Percentiles rank a stretch among this genome's conserved stretches.
phyloP scores from a whole-genome alignment of 2,329 filamentous ascomycete genomes.

The Cordyceps sp. region DNA sequence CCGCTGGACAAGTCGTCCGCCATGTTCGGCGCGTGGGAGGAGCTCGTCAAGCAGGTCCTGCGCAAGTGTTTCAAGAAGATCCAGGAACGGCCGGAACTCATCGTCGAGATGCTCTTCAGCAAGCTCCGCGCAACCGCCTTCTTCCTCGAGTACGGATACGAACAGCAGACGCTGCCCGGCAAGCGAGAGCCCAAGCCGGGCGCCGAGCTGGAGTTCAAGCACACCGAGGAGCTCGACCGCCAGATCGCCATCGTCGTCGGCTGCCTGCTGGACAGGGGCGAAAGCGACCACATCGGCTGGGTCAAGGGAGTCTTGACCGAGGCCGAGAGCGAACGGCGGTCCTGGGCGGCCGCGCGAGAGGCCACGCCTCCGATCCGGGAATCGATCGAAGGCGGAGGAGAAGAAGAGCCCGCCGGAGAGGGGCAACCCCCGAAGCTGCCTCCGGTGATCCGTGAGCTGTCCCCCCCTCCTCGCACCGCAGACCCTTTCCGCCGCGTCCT shows the following conservation, averaged over 20 bases:
- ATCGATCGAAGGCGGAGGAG: constrained; percentile 15
- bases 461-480: not conserved
- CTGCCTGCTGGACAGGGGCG: constrained; percentile 63
- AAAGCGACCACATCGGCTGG: constrained; percentile 66
- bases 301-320: constrained; percentile 53
- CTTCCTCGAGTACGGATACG: constrained; percentile 81
- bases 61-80: constrained; percentile 71
- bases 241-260: constrained; percentile 70
- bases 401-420: constrained; percentile 11
- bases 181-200: constrained; percentile 48
- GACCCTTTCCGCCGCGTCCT: too few species aligned
- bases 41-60: constrained; percentile 71
- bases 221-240: constrained; percentile 47
- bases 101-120: constrained; percentile 88
- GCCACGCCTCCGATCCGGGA: constrained; percentile 29
- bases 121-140: constrained; percentile 72
- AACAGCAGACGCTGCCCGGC: constrained; percentile 58
- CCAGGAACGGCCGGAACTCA: constrained; percentile 65
- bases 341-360: constrained; percentile 59
- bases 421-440: constrained; percentile 13
- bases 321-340: constrained; percentile 55
- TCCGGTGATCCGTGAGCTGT: constrained; percentile 16
- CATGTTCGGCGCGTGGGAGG: constrained; percentile 81
- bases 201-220: constrained; percentile 70
- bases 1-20: constrained; percentile 49